Base-by-base conservation (phyloP, 345 rosid genomes). In the Lepidium sativum region DNA sequence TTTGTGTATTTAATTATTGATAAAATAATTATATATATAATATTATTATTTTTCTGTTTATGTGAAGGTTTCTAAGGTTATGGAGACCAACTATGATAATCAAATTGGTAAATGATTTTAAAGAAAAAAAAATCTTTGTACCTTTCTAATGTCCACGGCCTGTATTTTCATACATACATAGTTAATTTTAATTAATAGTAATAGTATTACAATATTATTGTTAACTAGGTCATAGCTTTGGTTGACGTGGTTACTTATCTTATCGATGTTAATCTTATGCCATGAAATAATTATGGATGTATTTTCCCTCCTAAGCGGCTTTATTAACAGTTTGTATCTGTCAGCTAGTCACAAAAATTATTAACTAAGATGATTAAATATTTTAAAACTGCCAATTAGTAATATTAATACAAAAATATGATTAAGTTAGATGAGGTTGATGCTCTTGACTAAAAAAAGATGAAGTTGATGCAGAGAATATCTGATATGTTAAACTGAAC, bases 291-390 rank as follows among this genome's bases (percentile, higher is more conserved):
- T 50, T 44, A 31, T 17, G 11, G 8, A 54, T 70, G 69, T 37
- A 70, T 54, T 37, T 54, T 8, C 50, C 74, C 56, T 62, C 63
- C 6, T 70, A 43, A 20, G 6, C 43, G 50, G 74, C 68, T 70
- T 17, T 6, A 29, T 62, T 50, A 62, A 44, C 63, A 70, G 34
- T 54, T 2, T 27, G 14, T 70, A 62, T 10, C 62, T 45, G 75
- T n/a, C 39, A 17, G 8, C 49, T 37, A 1, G 31, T 62, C 63
- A 62, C 54, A n/a, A 31, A 60, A 21, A 42, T 27, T 27, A 27
- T 27, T 5, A 6, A 27, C 7, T 27, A 27, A 27, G 7, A 6
- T 27, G 31, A 27, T 6, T 27, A 27, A 27, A 5, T 27, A 27
- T 6, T 27, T 3, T 0, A 15, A 15, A 54, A 67, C 6, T 68